Evolutionary conservation across 2,329 filamentous ascomycete genomes (phyloP), one percentile per base, ranked within the genome.

Genomic region (Arthrobotrys sinensis): DNA sequence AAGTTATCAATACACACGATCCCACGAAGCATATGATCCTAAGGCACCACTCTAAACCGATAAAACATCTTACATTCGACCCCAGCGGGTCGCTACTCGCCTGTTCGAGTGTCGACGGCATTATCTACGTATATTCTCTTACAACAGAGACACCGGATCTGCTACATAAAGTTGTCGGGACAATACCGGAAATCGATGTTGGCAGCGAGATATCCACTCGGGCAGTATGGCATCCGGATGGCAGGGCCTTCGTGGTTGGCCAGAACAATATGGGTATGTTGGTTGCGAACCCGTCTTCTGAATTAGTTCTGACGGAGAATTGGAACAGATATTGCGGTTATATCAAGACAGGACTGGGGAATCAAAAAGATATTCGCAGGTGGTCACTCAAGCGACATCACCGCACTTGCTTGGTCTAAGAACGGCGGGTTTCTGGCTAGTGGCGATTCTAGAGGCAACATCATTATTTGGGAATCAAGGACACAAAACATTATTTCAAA

Each of bases 11-110:
- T 82, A 92, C 91, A 36, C 87, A 90, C 55, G 93, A 98, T 83
- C 94, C 91, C 84, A 90, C 88, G 21, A 88, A 90, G 80, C 89
- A 97, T 62, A 90, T 92, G 81, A 91, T 92, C 80, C 88, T 99
- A 7, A 90, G 92, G 80, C 93, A 97, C 65, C 95, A 97, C 83
- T 88, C 88, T 50, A 93, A 92, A 82, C 90, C 93, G n/a, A 90
- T 92, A n/a, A 97, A 97, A 83, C 93, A 98, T 82, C 88, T 98
- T 43, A 89, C 93, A 12, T 97, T 97, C 84, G 93, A 98, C 81
- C 91, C 91, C 3, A 92, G 89, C 75, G 93, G 93, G 46, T 89
- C 89, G 63, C 90, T 91, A 72, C 87, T 96, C 2, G 88, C 94
- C 0, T 88, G 97, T 0, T 96, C 96, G 0, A 94, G 93, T 83